phyloP scores from a whole-genome alignment of 768 basidiomycete species.

The Suillus clintonianus region DNA sequence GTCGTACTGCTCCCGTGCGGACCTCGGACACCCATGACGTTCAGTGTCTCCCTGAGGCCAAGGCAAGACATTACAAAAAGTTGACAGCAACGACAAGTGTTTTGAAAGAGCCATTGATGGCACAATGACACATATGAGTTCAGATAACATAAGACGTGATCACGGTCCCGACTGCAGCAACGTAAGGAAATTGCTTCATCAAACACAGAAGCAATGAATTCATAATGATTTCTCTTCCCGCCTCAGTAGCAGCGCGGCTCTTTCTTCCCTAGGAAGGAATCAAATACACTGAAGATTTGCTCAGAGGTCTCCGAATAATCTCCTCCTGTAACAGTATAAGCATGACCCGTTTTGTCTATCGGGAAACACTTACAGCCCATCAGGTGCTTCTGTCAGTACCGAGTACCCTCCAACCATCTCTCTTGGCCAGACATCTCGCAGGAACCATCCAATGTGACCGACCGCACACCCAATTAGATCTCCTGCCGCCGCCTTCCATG shows the following conservation, averaged over 20 bases:
- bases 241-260: neutral
- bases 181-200: constrained; percentile 1
- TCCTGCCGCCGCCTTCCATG: constrained; percentile 80
- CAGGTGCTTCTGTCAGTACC: constrained; percentile 72
- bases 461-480: constrained; percentile 86
- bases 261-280: neutral
- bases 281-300: neutral
- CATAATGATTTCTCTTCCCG: neutral
- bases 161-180: neutral
- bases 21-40: constrained; percentile 19
- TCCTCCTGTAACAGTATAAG: constrained; percentile 46
- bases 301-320: constrained; percentile 62
- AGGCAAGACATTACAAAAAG: neutral
- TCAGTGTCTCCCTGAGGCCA: neutral
- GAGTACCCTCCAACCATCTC: constrained; percentile 82
- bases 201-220: neutral
- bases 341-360: neutral
- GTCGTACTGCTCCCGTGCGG: constrained; percentile 7
- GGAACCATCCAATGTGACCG: constrained; percentile 83
- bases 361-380: constrained; percentile 56
- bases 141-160: neutral
- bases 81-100: neutral
- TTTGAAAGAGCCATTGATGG: neutral
- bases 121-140: neutral
- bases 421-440: constrained; percentile 84